Base-by-base conservation (phyloP, 371 early-diverging fungal species). In the Apophysomyces sp. region DNA sequence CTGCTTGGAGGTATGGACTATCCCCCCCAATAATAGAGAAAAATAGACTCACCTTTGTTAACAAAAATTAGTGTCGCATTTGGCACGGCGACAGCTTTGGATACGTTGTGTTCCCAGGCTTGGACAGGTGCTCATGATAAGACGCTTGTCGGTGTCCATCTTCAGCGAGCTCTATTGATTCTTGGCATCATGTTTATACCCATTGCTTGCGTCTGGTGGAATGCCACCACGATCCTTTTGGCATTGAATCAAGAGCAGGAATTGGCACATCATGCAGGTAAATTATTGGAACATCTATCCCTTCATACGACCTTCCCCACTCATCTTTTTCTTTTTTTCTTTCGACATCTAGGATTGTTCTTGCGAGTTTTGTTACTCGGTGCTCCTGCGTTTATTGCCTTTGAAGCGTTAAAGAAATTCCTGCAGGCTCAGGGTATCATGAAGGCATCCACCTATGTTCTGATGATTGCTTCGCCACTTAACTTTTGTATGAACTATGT, bases 31-130 rank as follows among this genome's bases (percentile, higher is more conserved):
- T 52, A 52, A 27, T 28, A 53, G 11, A 53, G 26, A 53, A 26
- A 53, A 26, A 30, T 27, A 0, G 30, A n/a, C 30, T 53, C 16
- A 53, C 15, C 9, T 28, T 28, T 27, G 28, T 52, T 53, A 29
- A 15, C 6, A 24, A n/a, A n/a, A n/a, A n/a, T n/a, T n/a, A n/a
- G n/a, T 6, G 75, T 93, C 34, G 87, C 89, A 8, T 84, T 89
- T 30, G 93, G 92, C 13, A 80, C 89, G 57, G 85, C 90, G 4
- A 83, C 91, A 29, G 94, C 91, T 9, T 21, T 44, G n/a, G 95
- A 96, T 69, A 93, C 94, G 2, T 76, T 96, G 15, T 94, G 94
- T 64, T 89, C 92, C 13, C 95, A 96, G 73, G 86, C 94, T 8
- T 92, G 82, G 73, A 94, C 95, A 0, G 92, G 88, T 0, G 76